Base-by-base conservation (phyloP, 1,284 basidiomycete species). In the Ustilago cynodontis region DNA sequence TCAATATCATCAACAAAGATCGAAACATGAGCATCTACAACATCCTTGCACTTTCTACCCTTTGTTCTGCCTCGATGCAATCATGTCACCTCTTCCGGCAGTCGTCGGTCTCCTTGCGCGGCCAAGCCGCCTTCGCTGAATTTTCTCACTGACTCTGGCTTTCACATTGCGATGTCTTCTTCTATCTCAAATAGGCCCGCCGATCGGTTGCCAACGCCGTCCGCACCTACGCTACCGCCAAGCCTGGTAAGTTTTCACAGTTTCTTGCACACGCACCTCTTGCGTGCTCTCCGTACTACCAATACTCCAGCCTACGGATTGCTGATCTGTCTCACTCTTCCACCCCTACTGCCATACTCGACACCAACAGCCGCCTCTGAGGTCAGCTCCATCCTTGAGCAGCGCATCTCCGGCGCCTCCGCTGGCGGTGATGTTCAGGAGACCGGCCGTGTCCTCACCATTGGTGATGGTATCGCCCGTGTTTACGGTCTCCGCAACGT, bases 381-480 rank as follows among this genome's bases (percentile, higher is more conserved):
- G 91, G 96, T 99, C 85, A 96, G 95, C 73, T 95, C 94, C 85
- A 98, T 99, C 89, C 92, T 99, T 86, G 96, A 99, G 91, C 93
- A 93, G 87, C 94, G 96, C 88, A 99, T 99, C 88, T 91, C 95
- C 83, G 95, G 96, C 87, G 91, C 93, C 79, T 90, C 92, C 82
- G 89, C 94, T 82, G 92, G 93, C 85, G 93, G 91, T 87, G 96
- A 98, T 88, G 94, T 98, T 86, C 94, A 98, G 90, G 96, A 99
- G 90, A 98, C 96, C 77, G 96, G 96, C 86, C 94, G 95, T 87
- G 96, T 99, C 83, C 89, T 98, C 88, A 98, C 94, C 88, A 96
- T 98, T 85, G 95, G 95, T 94, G 96, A 98, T 89, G 96, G 95
- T 96, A 98, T 98, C 87, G 94, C 94, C 88, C 95, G 95, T 92